A percentile compares a stretch with the other conserved stretches of the same genome.
phyloP scores from a whole-genome alignment of 1,139 yeast species.

The Scheffersomyces segobiensis region DNA sequence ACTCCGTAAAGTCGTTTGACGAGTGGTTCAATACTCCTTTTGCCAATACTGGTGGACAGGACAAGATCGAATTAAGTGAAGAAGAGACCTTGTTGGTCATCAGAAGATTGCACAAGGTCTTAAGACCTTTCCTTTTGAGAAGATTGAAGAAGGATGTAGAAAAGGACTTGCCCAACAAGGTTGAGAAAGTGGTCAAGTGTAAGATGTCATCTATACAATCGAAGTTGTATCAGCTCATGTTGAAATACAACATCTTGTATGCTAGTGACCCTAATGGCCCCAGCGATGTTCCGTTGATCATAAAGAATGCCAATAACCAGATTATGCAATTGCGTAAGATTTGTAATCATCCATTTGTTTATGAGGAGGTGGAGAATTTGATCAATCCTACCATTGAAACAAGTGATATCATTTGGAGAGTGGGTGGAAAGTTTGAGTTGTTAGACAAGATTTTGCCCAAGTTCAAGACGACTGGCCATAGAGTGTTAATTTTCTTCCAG shows the following conservation, averaged over 20 bases:
- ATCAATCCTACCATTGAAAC: conserved; percentile 75
- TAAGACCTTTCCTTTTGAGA: conserved; percentile 90
- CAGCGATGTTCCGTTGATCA: conserved; percentile 41
- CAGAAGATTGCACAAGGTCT: conserved; percentile 92
- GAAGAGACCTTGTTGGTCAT: conserved; percentile 94
- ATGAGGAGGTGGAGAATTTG: conserved; percentile 88
- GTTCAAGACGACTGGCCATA: conserved; percentile 71
- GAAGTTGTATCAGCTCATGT: conserved; percentile 76
- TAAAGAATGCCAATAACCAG: conserved; percentile 87
- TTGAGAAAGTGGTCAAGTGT: conserved; percentile 93
- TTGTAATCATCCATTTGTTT: conserved; percentile 97
- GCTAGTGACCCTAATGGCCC: conserved; percentile 52
- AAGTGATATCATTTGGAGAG: conserved; percentile 73
- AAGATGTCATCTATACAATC: conserved; percentile 87
- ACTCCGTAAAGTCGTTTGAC: conserved; percentile 82
- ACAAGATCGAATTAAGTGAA: conserved; percentile 75
- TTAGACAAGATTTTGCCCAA: conserved; percentile 75
- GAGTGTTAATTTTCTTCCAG: conserved; percentile 80
- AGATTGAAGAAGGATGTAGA: conserved; percentile 97
- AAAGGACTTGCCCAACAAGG: conserved; percentile 92
- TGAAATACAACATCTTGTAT: conserved; percentile 65
- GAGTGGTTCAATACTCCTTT: conserved; percentile 89
- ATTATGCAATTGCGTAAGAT: conserved; percentile 95
- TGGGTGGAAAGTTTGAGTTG: conserved; percentile 76
- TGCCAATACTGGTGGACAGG: conserved; percentile 80